Evolutionary conservation across 1,284 basidiomycete genomes (phyloP), one percentile per base, ranked within the genome.

Genomic region (Puccinia horiana): DNA sequence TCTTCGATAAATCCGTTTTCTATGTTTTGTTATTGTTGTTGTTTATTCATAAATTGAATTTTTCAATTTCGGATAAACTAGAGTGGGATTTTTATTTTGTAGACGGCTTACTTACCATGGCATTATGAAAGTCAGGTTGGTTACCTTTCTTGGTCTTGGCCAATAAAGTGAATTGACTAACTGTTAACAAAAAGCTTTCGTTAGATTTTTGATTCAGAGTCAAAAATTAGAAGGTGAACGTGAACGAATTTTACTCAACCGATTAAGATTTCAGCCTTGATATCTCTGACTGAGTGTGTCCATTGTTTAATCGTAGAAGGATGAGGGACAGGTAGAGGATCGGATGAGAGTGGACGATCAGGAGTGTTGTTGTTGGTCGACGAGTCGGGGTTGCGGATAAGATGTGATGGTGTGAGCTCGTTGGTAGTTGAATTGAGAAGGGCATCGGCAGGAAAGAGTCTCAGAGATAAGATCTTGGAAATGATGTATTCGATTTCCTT

Each of bases 151-250:
- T 89, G 11, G 94, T 95, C 84, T 92, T 92, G n/a, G 94, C 94
- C 85, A 94, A 88, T 23, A 96, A 89, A 0, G 94, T 96, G 87
- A 96, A 96, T 85, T 96, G 94, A 0, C 94, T 95, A 20, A 95
- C 87, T 87, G 73, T 16, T 14, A 14, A 29, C 6, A 44, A 35
- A 49, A 44, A 32, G n/a, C n/a, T n/a, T n/a, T n/a, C n/a, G n/a
- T n/a, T n/a, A n/a, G n/a, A n/a, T n/a, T n/a, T n/a, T n/a, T n/a
- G n/a, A n/a, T n/a, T n/a, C n/a, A n/a, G n/a, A n/a, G n/a, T n/a
- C n/a, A n/a, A n/a, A 44, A 37, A 42, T 26, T 16, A 4, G 29
- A 20, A 69, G 9, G 44, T 35, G 32, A 35, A 32, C 11, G 32
- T 16, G 32, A 63, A 35, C 11, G 2, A 40, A 40, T 16, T n/a